Evolutionary conservation across 805 yeast species (phyloP), one percentile per base, ranked within the genome.

Genomic region (Saccharomycopsis guyanensis): DNA sequence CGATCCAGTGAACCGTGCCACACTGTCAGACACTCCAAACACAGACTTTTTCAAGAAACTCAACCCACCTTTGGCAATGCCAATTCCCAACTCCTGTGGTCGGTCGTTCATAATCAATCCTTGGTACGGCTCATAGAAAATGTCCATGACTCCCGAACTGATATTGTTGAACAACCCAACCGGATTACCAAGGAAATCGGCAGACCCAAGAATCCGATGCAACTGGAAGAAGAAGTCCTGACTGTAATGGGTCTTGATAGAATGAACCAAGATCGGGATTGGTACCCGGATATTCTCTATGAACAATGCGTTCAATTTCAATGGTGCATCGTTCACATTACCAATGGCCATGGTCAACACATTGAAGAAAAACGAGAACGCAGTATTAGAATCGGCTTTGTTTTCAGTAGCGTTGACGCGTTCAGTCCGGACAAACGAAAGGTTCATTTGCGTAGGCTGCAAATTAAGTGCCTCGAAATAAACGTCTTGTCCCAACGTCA

Each of bases 271-370:
- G 24, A 82, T 71, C 1, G 88, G 86, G 3, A 84, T 60, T 3
- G 97, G 95, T 1, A 89, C 94, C 50, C 96, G 73, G 10, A 89
- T 79, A 59, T 93, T 93, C 56, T 88, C 97, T 59, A 91, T 73
- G 49, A 87, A 73, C 55, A 94, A 70, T 0, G 97, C 88, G 57
- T 91, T 87, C 60, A 93, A 67, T 57, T 83, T 76, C 38, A 93
- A 85, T 1, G 97, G 97, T 0, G 99, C 98, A 63, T 93, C 97
- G 59, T 91, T 91, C 50, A 94, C 86, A 61, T 91, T 93, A 22
- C 97, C 98, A 52, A 93, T 77, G 0, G 98, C 95, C 97, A 91
- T 89, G 0, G 97, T 88, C 50, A 93, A 68, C 33, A 91, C 80
- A 60, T 93, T 87, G 54, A 86, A 70, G 52, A 87, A 78, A 61